Evolutionary conservation across 129 eudicot species (phyloP), one percentile per base, ranked within the genome.

Genomic region (Deinandra increscens): DNA sequence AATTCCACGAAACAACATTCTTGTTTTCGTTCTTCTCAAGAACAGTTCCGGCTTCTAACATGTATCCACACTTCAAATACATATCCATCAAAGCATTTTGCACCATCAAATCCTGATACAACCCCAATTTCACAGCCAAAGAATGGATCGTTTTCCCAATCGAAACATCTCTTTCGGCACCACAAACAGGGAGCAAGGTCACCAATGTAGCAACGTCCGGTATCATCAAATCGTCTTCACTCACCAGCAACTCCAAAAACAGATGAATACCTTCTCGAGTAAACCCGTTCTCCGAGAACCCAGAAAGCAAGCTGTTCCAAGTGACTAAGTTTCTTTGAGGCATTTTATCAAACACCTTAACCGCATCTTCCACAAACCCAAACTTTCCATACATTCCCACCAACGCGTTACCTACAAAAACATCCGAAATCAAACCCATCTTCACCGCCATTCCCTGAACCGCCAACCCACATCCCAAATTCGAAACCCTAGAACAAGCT

Each of bases 1-100:
- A 87, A 72, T 87, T 87, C 95, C 95, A 87, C 12, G 90, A 77
- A 72, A 87, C 90, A 36, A 75, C 81, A 68, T 80, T 82, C 79
- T 83, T 87, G 64, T 42, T 74, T 3, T 75, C 51, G 7, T 44
- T 84, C 67, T 6, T 80, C 29, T 69, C 84, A 55, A 84, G 79
- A 7, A 84, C 4, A 20, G 39, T 64, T 62, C 14, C 77, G 0
- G 88, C 86, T 64, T 80, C 88, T 60, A 44, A 10, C 59, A 81
- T 63, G 37, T 10, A 60, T 53, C 86, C 88, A 50, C 84, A 80
- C 72, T 87, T 87, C 9, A 82, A 77, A 70, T 87, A 87, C 95
- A 87, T 82, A 26, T 87, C 88, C 74, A 82, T 56, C 60, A 84
- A 76, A 7, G 86, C 87, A 75, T 84, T 87, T 50, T 53, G 82